Evolutionary conservation across 345 rosid species (phyloP).

Genomic region (Punica granatum): DNA sequence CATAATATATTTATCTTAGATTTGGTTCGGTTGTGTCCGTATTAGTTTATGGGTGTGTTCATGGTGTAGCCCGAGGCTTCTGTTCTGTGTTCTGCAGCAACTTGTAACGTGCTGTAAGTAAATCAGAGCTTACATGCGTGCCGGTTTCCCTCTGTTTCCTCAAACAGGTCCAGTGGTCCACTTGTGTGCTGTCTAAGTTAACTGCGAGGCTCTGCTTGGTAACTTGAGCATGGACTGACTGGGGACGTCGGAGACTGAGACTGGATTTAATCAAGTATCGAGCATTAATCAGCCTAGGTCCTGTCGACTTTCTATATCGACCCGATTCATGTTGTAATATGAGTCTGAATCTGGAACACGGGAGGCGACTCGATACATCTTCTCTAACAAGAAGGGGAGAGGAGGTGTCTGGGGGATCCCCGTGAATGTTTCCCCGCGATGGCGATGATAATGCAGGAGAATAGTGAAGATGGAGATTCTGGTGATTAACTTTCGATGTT

Average conservation of each 20-base stretch:
- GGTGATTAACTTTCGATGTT: too few relatives aligned
- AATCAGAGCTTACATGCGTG: neutral
- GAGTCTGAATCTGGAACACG: too few relatives aligned
- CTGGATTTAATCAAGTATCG: neutral
- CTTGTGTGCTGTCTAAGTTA: neutral
- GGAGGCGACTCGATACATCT: too few relatives aligned
- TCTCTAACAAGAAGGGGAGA: too few relatives aligned
- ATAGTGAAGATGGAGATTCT: too few relatives aligned
- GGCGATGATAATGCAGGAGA: too few relatives aligned
- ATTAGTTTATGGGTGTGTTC: neutral
- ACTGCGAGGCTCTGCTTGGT: neutral
- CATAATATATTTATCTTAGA: too few relatives aligned
- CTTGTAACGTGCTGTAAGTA: too few relatives aligned
- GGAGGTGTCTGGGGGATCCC: too few relatives aligned
- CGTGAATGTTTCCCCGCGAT: too few relatives aligned
- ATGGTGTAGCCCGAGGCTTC: neutral
- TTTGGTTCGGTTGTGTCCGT: neutral
- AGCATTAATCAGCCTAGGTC: neutral
- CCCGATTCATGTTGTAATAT: too few relatives aligned
- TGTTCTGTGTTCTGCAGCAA: neutral
- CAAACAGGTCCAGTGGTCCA: neutral
- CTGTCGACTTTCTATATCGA: too few relatives aligned
- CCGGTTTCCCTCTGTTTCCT: neutral
- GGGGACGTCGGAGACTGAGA: neutral
- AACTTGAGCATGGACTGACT: neutral